Conservation (phyloP, 164 flowering plant genomes). For the Amborella trichopoda region DNA sequence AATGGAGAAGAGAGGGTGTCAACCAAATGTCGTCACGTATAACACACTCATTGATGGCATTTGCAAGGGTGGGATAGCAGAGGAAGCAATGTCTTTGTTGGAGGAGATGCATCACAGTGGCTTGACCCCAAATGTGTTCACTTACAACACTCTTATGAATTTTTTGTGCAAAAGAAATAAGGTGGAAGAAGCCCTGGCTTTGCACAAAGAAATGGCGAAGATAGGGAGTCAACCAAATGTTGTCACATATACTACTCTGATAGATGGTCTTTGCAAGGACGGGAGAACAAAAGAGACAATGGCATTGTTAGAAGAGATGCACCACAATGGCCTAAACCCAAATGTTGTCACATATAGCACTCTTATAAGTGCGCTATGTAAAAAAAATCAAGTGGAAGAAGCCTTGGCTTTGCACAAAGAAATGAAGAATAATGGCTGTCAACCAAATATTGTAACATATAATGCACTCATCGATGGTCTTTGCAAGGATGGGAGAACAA, state of each 20-base stretch:
- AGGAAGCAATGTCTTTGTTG: slow-evolving; percentile 12
- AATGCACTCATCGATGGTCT: slow-evolving; percentile 46
- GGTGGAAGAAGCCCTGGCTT: too few species aligned
- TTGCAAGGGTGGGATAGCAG: slow-evolving; percentile 26
- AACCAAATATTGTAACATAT: slow-evolving; percentile 40
- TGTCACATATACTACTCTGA: slow-evolving; percentile 31
- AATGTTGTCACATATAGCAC: slow-evolving; percentile 58
- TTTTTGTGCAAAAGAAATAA: too few species aligned
- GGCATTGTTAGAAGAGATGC: slow-evolving; percentile 25
- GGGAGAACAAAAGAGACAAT: slow-evolving; percentile 43
- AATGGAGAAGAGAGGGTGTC: too few species aligned
- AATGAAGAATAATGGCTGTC: slow-evolving; percentile 37
- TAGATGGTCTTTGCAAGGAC: slow-evolving; percentile 29
- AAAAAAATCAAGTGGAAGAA: slow-evolving; percentile 49
- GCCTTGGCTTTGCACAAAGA: slow-evolving; percentile 37
- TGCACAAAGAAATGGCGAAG: too few species aligned
- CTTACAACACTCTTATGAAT: too few species aligned
- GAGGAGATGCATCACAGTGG: slow-evolving; percentile 35
- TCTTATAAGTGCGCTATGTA: slow-evolving; percentile 54
- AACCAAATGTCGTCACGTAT: too few species aligned
- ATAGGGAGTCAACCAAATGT: slow-evolving; percentile 76
- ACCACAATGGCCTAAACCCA: slow-evolving; percentile 35
- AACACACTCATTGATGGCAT: too few species aligned
- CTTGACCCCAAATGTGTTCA: slow-evolving; percentile 32
- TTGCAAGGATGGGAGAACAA: slow-evolving; percentile 31